These are phyloP conservation scores for Gloeostereum incarnatum DNA, from an alignment of 768 basidiomycete genomes.

Conservation along the genomic window DNA sequence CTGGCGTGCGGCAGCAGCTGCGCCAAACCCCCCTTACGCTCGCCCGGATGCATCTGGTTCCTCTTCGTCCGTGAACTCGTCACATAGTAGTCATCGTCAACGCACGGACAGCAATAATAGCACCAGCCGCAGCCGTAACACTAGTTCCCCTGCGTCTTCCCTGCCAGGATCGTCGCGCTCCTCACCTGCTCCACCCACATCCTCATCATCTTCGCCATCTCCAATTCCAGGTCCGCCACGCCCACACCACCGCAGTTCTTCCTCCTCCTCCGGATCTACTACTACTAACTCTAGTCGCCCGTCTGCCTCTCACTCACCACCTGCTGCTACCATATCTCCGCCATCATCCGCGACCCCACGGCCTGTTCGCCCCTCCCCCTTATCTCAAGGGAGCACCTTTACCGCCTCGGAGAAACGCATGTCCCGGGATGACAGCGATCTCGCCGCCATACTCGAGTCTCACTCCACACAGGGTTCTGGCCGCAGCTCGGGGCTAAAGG, in stretches of 20 bases:
- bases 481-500: conserved; percentile 67
- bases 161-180: conserved; percentile 9
- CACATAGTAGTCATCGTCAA: conserved; percentile 46
- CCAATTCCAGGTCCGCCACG: conserved; percentile 18
- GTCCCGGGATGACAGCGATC: conserved; percentile 70
- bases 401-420: conserved; percentile 64
- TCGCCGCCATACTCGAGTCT: conserved; percentile 42
- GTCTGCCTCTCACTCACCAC: conserved; percentile 22
- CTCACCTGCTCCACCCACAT: conserved; percentile 11
- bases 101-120: conserved; percentile 70
- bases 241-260: conserved; percentile 32
- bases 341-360: conserved; percentile 26
- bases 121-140: conserved; percentile 22
- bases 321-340: conserved; percentile 22
- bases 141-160: conserved; percentile 15
- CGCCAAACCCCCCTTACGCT: conserved; percentile 70
- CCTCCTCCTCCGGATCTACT: conserved; percentile 41
- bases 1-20: conserved; percentile 37
- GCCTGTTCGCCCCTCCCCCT: conserved; percentile 51
- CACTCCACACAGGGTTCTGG: conserved; percentile 21
- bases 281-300: conserved; percentile 23
- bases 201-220: conserved; percentile 10
- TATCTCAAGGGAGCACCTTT: conserved; percentile 58
- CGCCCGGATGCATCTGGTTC: conserved; percentile 76
- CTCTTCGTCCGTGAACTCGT: conserved; percentile 69